These are phyloP conservation scores for Leccinum variicolor DNA, from an alignment of 768 basidiomycete species.

Conservation along the genomic window DNA sequence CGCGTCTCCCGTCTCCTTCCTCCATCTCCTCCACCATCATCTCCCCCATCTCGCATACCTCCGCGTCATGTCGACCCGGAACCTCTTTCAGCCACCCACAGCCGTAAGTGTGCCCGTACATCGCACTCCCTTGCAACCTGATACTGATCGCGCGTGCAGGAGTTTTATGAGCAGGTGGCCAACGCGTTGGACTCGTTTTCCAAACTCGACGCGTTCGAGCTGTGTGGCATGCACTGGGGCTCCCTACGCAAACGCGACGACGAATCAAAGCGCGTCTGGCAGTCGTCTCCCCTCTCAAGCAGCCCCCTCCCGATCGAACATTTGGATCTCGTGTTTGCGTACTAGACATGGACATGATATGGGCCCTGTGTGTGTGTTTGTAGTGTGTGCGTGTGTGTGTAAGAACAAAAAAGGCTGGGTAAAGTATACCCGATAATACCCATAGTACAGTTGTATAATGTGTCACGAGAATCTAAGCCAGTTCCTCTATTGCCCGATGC, in stretches of 20 bases:
- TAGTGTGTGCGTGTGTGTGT: background rate
- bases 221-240: constrained; percentile 75
- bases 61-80: constrained; percentile 57
- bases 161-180: constrained; percentile 62
- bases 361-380: background rate
- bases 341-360: background rate
- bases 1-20: constrained; percentile 53
- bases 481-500: constrained; percentile 41
- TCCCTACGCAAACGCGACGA: constrained; percentile 45
- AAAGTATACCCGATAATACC: constrained; percentile 14
- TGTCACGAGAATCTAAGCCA: constrained; percentile 25
- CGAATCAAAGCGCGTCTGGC: constrained; percentile 49
- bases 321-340: constrained; percentile 26
- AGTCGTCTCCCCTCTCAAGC: constrained; percentile 44
- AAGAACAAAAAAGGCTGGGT: background rate
- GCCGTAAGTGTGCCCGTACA: constrained; percentile 32
- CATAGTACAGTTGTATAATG: constrained; percentile 16
- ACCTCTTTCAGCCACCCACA: constrained; percentile 47
- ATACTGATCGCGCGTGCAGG: constrained; percentile 34
- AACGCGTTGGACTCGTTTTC: constrained; percentile 54
- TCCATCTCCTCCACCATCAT: constrained; percentile 51
- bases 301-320: constrained; percentile 30
- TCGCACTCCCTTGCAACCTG: background rate
- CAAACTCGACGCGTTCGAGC: constrained; percentile 64
- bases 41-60: constrained; percentile 64